Conservation (phyloP, 768 basidiomycete species). For the Gloeostereum incarnatum region DNA sequence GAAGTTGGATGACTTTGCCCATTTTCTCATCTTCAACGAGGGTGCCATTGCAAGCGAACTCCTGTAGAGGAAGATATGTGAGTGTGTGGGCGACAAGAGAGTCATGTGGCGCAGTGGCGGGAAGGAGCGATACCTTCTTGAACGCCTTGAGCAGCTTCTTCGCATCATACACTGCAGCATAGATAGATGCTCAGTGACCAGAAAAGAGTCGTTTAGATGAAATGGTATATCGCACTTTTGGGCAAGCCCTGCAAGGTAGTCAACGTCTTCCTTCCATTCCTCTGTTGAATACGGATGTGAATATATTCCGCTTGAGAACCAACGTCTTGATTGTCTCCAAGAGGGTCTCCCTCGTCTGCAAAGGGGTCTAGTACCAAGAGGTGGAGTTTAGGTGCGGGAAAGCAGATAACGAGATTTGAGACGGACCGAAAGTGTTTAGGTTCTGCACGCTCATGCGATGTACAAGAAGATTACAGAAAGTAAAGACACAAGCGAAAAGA, state of each 20-base stretch:
- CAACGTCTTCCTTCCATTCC: conserved; percentile 97
- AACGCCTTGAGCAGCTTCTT: conserved; percentile 99
- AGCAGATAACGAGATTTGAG: neutral
- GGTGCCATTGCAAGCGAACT: conserved; percentile 98
- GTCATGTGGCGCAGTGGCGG: conserved; percentile 5
- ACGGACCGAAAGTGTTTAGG: conserved; percentile 71
- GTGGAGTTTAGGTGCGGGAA: neutral
- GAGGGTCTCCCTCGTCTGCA: conserved; percentile 87
- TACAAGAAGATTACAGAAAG: too few species aligned
- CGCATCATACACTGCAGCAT: conserved; percentile 74
- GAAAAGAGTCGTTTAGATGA: too few species aligned
- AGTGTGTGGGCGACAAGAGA: conserved; percentile 6
- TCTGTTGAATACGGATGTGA: conserved; percentile 96
- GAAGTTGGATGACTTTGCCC: conserved; percentile 95
- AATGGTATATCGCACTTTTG: conserved; percentile 47
- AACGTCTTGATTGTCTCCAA: conserved; percentile 64
- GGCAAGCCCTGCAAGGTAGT: conserved; percentile 96
- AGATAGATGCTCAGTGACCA: neutral
- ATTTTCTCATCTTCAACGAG: conserved; percentile 93
- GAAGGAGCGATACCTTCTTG: conserved; percentile 67
- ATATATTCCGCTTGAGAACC: conserved; percentile 79
- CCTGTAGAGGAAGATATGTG: conserved; percentile 34
- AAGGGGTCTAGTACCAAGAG: conserved; percentile 66
- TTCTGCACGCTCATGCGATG: conserved; percentile 96
- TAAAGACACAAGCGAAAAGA: too few species aligned